Conservation (phyloP, 2,329 filamentous ascomycete genomes). For the Rhynchosporium graminicola region DNA sequence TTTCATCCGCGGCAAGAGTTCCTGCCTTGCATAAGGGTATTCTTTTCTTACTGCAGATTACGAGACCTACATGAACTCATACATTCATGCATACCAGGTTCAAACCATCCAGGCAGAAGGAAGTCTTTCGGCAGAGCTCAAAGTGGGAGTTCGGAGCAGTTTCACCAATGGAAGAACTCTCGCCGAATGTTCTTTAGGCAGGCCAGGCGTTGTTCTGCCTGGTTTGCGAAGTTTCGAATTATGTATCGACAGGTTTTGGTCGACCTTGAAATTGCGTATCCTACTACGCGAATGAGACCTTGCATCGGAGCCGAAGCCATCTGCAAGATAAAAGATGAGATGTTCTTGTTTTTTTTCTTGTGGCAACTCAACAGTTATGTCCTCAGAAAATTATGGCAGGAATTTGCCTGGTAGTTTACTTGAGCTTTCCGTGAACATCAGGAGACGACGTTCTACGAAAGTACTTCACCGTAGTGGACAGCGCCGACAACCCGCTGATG, state of each 20-base stretch:
- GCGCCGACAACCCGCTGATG: not conserved
- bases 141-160: constrained; percentile 2
- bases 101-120: not conserved
- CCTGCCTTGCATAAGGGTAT: no score
- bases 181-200: not conserved
- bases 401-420: not conserved
- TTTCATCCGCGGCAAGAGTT: not conserved
- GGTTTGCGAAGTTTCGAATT: no score
- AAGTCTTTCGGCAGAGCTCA: not conserved
- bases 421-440: not conserved
- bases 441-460: not conserved
- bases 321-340: no score
- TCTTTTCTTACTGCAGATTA: not conserved
- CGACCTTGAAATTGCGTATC: no score
- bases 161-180: not conserved
- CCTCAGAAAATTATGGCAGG: not conserved
- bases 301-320: no score
- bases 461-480: not conserved
- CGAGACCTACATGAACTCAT: not conserved
- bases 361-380: no score
- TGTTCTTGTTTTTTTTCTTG: no score
- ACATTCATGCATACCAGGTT: not conserved
- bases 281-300: not conserved
- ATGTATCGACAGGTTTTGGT: no score
- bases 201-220: not conserved